Percentiles rank a stretch among this genome's conserved stretches.
phyloP scores from a whole-genome alignment of 306 rosid genomes.

The Vigna angularis region DNA sequence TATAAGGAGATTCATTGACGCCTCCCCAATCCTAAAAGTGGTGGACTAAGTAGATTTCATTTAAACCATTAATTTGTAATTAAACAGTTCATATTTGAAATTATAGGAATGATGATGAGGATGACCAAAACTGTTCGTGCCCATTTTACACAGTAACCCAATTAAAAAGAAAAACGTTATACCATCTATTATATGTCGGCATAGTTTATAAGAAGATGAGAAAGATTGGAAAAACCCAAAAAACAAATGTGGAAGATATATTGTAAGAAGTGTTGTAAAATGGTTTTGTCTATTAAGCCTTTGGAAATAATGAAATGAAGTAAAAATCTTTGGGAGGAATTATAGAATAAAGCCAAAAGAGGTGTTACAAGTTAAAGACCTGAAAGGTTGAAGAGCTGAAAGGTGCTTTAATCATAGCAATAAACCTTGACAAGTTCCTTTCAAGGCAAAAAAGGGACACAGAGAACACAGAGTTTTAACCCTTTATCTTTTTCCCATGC shows the following conservation, averaged over 20 bases:
- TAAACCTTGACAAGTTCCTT: slow-evolving; percentile 52
- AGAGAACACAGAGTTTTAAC: slow-evolving; percentile 39
- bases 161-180: neutral
- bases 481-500: slow-evolving; percentile 42
- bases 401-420: slow-evolving; percentile 52
- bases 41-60: too few species aligned
- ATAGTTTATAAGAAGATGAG: too few species aligned
- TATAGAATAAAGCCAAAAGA: slow-evolving; percentile 47
- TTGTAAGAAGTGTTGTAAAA: neutral
- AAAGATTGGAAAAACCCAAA: too few species aligned
- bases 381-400: slow-evolving; percentile 42
- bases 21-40: too few species aligned
- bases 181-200: neutral
- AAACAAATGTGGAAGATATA: too few species aligned
- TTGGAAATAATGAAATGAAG: slow-evolving; percentile 30
- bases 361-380: slow-evolving; percentile 35
- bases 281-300: slow-evolving; percentile 7
- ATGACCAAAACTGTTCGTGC: too few species aligned
- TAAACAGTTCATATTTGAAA: too few species aligned
- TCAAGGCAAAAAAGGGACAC: slow-evolving; percentile 34
- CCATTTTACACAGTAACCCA: neutral
- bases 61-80: too few species aligned
- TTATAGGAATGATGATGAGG: too few species aligned
- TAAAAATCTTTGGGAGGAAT: neutral
- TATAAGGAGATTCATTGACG: too few species aligned